A percentile compares a stretch with the other conserved stretches of the same genome.
Conservation (phyloP, 331 rosid species). For the Acacia concinna region DNA sequence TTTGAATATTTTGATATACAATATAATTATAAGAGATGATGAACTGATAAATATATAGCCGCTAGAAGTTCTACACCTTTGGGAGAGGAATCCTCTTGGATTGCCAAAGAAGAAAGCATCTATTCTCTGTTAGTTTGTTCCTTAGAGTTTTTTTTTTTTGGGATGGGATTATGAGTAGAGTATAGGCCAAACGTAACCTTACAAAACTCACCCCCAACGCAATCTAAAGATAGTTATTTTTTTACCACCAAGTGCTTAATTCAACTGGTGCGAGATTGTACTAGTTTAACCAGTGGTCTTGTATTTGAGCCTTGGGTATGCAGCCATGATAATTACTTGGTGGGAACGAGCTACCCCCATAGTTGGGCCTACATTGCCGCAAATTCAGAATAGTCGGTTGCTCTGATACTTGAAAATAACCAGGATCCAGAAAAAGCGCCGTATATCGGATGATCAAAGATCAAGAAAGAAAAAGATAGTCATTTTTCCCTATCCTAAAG, state of each 20-base stretch:
- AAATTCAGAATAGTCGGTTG: too few relatives aligned
- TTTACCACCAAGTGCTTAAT: too few relatives aligned
- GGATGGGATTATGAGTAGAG: not conserved
- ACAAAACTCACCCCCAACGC: not conserved
- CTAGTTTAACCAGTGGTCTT: too few relatives aligned
- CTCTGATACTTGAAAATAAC: too few relatives aligned
- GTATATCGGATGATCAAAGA: too few relatives aligned
- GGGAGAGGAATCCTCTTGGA: constrained; percentile 69
- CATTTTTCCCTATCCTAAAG: not conserved
- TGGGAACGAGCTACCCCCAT: too few relatives aligned
- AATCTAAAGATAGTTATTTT: not conserved
- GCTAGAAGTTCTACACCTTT: constrained; percentile 32
- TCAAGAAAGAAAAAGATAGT: too few relatives aligned
- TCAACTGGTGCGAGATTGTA: too few relatives aligned
- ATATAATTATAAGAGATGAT: constrained; percentile 17
- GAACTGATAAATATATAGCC: constrained; percentile 13
- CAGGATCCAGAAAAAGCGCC: too few relatives aligned
- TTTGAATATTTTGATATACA: constrained; percentile 27
- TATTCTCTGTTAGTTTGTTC: constrained; percentile 46
- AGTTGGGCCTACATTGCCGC: too few relatives aligned
- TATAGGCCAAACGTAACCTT: not conserved
- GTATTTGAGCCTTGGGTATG: too few relatives aligned
- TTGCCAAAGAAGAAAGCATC: constrained; percentile 87
- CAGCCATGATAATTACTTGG: too few relatives aligned
- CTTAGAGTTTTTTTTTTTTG: not conserved